Evolutionary conservation across 73 alveolate genomes (phyloP).

Genomic region (Tetrahymena malaccensis): DNA sequence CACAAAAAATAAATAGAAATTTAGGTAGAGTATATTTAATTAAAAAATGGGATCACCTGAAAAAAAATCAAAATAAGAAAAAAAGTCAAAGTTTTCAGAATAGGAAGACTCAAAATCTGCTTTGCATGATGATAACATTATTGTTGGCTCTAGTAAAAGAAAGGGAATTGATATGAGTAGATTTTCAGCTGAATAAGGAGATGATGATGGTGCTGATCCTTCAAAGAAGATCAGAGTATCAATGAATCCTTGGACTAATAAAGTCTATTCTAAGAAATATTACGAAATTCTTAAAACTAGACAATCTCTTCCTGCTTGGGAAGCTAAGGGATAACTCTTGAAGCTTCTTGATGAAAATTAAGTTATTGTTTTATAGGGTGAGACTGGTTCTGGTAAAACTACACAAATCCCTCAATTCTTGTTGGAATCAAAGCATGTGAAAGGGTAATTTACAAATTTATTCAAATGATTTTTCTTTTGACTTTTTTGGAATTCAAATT

Average conservation of each 20-base stretch:
- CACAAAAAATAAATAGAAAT: not conserved
- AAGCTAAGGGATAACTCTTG: slow-evolving; percentile 75
- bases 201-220: not conserved
- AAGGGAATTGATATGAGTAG: not conserved
- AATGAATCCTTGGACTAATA: slow-evolving; percentile 37
- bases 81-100: not conserved
- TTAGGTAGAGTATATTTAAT: not conserved
- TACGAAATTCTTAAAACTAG: slow-evolving; percentile 69
- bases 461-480: not conserved
- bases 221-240: not conserved
- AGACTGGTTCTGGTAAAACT: slow-evolving; percentile 98
- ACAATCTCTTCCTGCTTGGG: slow-evolving; percentile 93
- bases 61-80: not conserved
- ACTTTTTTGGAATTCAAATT: too few species aligned
- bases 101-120: not conserved
- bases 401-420: slow-evolving; percentile 97
- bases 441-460: slow-evolving; percentile 48
- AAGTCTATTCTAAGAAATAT: slow-evolving; percentile 60
- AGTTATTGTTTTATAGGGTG: slow-evolving; percentile 92
- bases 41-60: not conserved
- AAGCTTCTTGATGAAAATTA: slow-evolving; percentile 69
- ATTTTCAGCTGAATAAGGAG: not conserved
- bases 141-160: not conserved
- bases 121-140: not conserved
- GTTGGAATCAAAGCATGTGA: slow-evolving; percentile 40